phyloP scores from a whole-genome alignment of 345 rosid genomes.

The Populus tremula region DNA sequence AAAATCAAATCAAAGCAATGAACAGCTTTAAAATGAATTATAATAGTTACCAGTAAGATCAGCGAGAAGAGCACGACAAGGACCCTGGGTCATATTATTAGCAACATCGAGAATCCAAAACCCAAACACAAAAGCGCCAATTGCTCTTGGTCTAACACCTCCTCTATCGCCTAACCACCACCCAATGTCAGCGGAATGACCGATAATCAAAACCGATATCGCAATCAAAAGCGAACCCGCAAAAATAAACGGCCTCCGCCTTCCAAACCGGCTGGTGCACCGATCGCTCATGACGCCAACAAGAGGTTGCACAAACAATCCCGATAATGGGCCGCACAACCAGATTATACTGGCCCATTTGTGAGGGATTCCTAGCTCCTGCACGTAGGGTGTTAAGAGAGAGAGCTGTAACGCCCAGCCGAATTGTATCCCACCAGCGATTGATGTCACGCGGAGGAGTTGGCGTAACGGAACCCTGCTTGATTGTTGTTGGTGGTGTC shows the following conservation, averaged over 20 bases:
- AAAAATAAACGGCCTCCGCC: conserved; percentile 80
- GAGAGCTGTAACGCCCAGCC: conserved; percentile 99
- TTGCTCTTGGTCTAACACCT: conserved; percentile 61
- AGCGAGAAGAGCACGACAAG: conserved; percentile 92
- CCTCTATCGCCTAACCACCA: conserved; percentile 76
- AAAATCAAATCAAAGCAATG: not conserved
- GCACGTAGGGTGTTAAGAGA: conserved; percentile 87
- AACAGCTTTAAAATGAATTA: not conserved
- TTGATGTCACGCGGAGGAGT: conserved; percentile 82
- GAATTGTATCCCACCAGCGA: conserved; percentile 92
- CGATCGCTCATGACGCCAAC: conserved; percentile 93
- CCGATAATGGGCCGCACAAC: conserved; percentile 98
- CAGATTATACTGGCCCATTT: conserved; percentile 94
- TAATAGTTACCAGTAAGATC: conserved; percentile 75
- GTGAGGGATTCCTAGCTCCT: conserved; percentile 95
- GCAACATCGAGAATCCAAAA: conserved; percentile 94
- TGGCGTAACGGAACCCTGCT: conserved; percentile 51
- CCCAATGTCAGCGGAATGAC: conserved; percentile 85
- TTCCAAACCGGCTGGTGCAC: conserved; percentile 81
- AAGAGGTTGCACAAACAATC: conserved; percentile 81
- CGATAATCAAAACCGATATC: conserved; percentile 63
- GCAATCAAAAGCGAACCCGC: conserved; percentile 57
- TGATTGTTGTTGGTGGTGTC: not conserved
- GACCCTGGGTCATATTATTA: conserved; percentile 93
- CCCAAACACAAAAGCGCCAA: conserved; percentile 70